phyloP scores from a whole-genome alignment of 2,329 filamentous ascomycete genomes.

The Bipolaris gigantea region DNA sequence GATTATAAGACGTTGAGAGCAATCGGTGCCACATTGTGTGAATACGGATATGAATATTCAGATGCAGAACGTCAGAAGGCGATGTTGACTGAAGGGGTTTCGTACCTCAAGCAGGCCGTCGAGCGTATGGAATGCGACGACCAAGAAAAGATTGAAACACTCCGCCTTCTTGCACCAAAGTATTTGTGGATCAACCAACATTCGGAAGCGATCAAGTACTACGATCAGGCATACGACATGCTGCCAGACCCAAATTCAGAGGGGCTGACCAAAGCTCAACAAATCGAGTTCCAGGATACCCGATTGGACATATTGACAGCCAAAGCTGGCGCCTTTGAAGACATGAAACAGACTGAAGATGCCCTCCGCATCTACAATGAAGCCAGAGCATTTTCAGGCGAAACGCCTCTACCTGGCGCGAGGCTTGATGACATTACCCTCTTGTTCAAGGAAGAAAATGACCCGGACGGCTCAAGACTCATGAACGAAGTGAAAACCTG shows the following conservation, averaged over 20 bases:
- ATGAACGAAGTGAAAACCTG: neutral
- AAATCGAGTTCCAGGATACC: neutral
- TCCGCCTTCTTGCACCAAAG: neutral
- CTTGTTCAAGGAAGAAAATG: neutral
- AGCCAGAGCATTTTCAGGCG: neutral
- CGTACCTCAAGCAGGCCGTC: neutral
- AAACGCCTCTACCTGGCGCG: neutral
- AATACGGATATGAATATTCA: neutral
- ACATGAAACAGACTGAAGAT: neutral
- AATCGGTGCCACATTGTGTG: neutral
- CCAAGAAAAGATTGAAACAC: neutral
- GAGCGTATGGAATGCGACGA: neutral
- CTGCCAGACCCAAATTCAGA: neutral
- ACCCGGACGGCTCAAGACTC: neutral
- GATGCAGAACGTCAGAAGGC: neutral
- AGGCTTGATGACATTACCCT: neutral
- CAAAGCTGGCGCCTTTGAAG: neutral
- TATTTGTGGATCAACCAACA: neutral
- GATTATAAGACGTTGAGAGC: slow-evolving; percentile 1
- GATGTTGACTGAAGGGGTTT: neutral
- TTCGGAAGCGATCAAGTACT: neutral
- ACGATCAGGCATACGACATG: neutral
- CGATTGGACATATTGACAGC: neutral
- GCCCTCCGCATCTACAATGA: neutral
- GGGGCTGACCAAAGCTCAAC: neutral